Base-by-base conservation (phyloP, 495 filamentous ascomycete species). In the Neurospora pannonica region DNA sequence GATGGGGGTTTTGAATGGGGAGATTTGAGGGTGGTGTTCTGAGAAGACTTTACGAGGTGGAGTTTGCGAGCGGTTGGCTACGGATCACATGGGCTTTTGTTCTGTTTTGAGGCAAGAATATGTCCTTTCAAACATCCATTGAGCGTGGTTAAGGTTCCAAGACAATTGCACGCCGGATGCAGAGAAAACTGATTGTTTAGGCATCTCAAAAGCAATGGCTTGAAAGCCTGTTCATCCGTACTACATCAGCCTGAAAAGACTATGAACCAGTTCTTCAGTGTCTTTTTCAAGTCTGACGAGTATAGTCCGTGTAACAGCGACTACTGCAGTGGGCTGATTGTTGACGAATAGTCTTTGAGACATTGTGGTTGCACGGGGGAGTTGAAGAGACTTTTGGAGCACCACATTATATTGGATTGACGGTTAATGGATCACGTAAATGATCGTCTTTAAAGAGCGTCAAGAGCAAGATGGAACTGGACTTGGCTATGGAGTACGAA, bases 1-100 rank as follows among this genome's bases (percentile, higher is more conserved):
- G 69, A 13, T 40, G 70, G 62, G 76, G n/a, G 76, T 77, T 38
- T 37, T 72, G 21, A n/a, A n/a, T 3, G 40, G 62, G 4, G 24
- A 8, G 54, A 67, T 67, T 34, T 67, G 28, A 67, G 15, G 5
- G 13, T 31, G 1, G 15, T 62, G 24, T 17, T 62, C 4, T 62
- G 24, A 62, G 5, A 21, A 21, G 43, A 21, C n/a, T 21, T 43
- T 21, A 21, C 43, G n/a, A 48, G n/a, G n/a, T 48, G 2, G 43
- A 0, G n/a, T 21, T 48, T 10, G 43, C 3, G 3, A 21, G 8
- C 8, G 43, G 43, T 48, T 24, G n/a, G 46, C n/a, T n/a, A n/a
- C n/a, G n/a, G n/a, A n/a, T n/a, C n/a, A n/a, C n/a, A n/a, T n/a
- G n/a, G n/a, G n/a, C n/a, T n/a, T n/a, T n/a, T 60, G 24, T 15